These are phyloP conservation scores for Sporothrix sp. DNA, from an alignment of 2,329 filamentous ascomycete genomes.

Conservation along the genomic window DNA sequence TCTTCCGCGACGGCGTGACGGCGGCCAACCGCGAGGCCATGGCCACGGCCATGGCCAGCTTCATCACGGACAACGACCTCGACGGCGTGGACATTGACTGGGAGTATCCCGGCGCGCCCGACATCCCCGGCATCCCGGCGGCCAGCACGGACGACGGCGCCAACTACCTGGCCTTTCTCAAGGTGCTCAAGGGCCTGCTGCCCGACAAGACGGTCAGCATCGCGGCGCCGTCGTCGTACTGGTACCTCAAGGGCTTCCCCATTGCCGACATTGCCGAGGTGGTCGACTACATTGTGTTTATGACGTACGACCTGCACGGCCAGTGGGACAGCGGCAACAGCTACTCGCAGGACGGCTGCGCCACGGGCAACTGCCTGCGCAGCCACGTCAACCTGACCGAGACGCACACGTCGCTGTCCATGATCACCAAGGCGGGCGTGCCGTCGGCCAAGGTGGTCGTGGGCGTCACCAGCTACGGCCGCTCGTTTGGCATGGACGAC, in stretches of 20 bases:
- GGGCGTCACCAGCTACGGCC: conserved; percentile 27
- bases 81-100: conserved; percentile 16
- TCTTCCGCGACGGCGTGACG: conserved; percentile 24
- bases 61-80: conserved; percentile 3
- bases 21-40: conserved; percentile 10
- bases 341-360: conserved; percentile 21
- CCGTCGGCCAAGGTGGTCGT: conserved; percentile 24
- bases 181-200: conserved; percentile 18
- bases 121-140: conserved; percentile 25
- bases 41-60: conserved; percentile 12
- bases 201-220: conserved; percentile 21
- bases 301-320: conserved; percentile 30
- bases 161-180: conserved; percentile 29
- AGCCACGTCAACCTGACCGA: conserved; percentile 30
- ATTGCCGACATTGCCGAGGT: conserved; percentile 21
- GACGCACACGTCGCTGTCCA: conserved; percentile 24
- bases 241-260: conserved; percentile 26
- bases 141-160: conserved; percentile 22
- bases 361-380: conserved; percentile 24
- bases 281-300: conserved; percentile 27
- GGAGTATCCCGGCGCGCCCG: conserved; percentile 13
- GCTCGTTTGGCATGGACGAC: conserved; percentile 25
- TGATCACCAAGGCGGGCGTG: conserved; percentile 30
- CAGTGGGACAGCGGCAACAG: conserved; percentile 29
- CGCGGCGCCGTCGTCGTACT: conserved; percentile 24